A percentile compares a stretch with the other conserved stretches of the same genome.
Evolutionary conservation across 2,329 filamentous ascomycete genomes (phyloP).

Genomic region (Fusarium multiceps): DNA sequence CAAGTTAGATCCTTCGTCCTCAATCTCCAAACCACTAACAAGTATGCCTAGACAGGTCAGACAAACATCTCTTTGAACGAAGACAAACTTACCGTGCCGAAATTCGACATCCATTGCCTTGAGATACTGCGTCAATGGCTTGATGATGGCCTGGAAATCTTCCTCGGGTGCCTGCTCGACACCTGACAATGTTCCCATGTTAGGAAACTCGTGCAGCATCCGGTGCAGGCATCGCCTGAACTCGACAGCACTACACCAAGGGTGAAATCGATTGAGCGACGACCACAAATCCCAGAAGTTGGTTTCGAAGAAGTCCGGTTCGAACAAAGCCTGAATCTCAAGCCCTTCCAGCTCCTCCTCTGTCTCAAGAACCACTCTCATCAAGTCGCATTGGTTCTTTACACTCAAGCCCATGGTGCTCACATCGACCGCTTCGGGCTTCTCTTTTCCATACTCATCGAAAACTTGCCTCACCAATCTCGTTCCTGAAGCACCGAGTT

Average conservation of each 20-base stretch:
- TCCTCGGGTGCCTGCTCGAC: constrained; percentile 45
- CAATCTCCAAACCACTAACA: constrained; percentile 42
- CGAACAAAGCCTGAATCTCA: constrained; percentile 45
- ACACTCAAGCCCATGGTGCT: constrained; percentile 46
- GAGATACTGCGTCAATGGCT: constrained; percentile 43
- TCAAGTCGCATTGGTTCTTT: constrained; percentile 46
- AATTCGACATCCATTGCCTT: constrained; percentile 46
- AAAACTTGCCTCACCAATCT: constrained; percentile 39
- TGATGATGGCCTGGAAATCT: constrained; percentile 45
- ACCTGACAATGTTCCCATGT: constrained; percentile 43
- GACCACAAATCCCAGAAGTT: constrained; percentile 47
- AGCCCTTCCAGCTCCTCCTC: constrained; percentile 43
- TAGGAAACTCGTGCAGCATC: constrained; percentile 45
- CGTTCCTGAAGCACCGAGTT: constrained; percentile 42
- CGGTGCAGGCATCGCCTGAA: constrained; percentile 44
- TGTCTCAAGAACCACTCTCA: constrained; percentile 45
- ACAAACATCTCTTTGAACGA: not conserved
- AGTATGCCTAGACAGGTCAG: constrained; percentile 40
- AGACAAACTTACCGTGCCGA: constrained; percentile 35
- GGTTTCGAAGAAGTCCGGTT: constrained; percentile 44
- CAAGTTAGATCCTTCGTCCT: constrained; percentile 36
- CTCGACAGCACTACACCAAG: constrained; percentile 47
- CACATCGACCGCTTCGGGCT: constrained; percentile 42
- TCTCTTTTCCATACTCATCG: constrained; percentile 32
- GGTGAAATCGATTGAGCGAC: constrained; percentile 44